Percentiles rank a stretch among this genome's conserved stretches.
Conservation (phyloP, 225 moss, liverwort and hornwort species). For the Marchantia paleacea region DNA sequence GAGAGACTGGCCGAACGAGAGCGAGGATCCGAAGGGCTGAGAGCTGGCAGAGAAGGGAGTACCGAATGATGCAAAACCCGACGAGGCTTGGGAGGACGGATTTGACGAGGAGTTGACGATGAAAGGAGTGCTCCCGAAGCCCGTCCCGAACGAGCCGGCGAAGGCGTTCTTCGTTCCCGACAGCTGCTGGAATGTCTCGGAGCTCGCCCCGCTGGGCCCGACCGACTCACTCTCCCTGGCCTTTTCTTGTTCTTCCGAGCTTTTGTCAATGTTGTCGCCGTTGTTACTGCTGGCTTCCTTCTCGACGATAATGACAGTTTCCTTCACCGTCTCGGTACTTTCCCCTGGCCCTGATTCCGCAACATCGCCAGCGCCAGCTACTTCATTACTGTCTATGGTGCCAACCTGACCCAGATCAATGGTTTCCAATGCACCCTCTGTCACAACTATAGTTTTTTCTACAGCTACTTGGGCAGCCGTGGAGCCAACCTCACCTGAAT, state of each 20-base stretch:
- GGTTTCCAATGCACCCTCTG: neutral
- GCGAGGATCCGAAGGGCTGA: constrained; percentile 28
- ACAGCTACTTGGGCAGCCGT: neutral
- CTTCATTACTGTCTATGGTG: neutral
- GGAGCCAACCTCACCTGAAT: neutral
- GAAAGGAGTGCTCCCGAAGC: constrained; percentile 53
- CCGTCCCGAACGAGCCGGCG: constrained; percentile 72
- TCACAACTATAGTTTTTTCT: neutral
- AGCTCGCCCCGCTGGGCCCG: constrained; percentile 60
- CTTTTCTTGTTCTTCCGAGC: constrained; percentile 42
- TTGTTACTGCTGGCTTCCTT: constrained; percentile 9
- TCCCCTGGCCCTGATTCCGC: neutral
- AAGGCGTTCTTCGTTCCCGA: constrained; percentile 83
- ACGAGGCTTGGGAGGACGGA: constrained; percentile 29
- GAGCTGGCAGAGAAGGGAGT: constrained; percentile 38
- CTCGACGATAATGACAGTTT: constrained; percentile 21
- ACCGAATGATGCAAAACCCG: constrained; percentile 53
- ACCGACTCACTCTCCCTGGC: constrained; percentile 39
- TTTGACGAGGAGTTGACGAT: constrained; percentile 49
- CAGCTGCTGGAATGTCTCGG: constrained; percentile 69
- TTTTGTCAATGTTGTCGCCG: constrained; percentile 21
- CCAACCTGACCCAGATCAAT: neutral
- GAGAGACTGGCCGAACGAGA: constrained; percentile 24
- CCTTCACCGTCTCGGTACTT: constrained; percentile 5
- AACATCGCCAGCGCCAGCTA: neutral